Evolutionary conservation across 164 flowering plant species (phyloP).

Genomic region (Aristolochia contorta): DNA sequence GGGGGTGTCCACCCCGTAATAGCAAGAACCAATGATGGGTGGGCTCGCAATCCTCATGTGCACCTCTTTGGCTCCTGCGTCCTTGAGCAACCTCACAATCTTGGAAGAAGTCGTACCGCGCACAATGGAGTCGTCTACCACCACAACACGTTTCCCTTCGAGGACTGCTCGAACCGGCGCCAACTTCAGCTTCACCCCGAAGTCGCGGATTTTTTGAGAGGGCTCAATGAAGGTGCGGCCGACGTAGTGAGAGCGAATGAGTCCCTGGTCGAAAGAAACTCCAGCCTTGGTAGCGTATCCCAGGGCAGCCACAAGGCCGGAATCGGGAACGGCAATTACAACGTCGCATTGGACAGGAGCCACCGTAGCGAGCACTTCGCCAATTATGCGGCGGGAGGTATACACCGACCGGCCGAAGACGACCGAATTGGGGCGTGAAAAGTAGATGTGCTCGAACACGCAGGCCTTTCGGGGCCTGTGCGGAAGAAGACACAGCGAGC

Average conservation of each 20-base stretch:
- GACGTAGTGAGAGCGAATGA: constrained; percentile 79
- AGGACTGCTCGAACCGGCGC: constrained; percentile 69
- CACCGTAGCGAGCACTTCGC: constrained; percentile 67
- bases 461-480: constrained; percentile 64
- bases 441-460: constrained; percentile 86
- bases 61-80: constrained; percentile 89
- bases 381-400: constrained; percentile 44
- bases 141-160: constrained; percentile 88
- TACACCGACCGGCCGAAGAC: constrained; percentile 81
- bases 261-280: constrained; percentile 71
- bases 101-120: constrained; percentile 85
- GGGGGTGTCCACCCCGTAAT: constrained; percentile 88
- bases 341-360: constrained; percentile 91
- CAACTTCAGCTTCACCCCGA: constrained; percentile 81
- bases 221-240: constrained; percentile 93
- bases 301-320: constrained; percentile 85
- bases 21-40: constrained; percentile 76
- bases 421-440: constrained; percentile 64
- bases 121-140: constrained; percentile 93
- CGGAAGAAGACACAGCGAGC: constrained; percentile 48
- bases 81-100: constrained; percentile 78
- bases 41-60: constrained; percentile 97
- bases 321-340: constrained; percentile 88
- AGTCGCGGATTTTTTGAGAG: constrained; percentile 78
- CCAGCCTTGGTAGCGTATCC: constrained; percentile 83